phyloP scores from a whole-genome alignment of 1,139 yeast species.

The Taphrina wiesneri region DNA sequence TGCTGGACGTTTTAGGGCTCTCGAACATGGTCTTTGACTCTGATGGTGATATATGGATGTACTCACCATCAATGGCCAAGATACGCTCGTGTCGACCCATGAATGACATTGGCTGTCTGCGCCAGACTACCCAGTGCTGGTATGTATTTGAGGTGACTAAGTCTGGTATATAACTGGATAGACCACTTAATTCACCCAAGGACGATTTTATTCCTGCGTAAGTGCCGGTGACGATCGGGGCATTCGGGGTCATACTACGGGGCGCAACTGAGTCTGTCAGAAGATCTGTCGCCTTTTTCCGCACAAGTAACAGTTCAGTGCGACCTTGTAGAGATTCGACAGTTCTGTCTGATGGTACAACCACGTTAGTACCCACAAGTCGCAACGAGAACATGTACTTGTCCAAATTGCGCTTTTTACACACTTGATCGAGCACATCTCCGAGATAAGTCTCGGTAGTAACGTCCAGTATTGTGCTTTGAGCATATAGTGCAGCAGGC shows the following conservation, averaged over 20 bases:
- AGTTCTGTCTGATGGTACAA: conserved; percentile 37
- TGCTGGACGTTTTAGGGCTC: conserved; percentile 80
- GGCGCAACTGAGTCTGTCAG: conserved; percentile 11
- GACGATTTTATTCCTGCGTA: conserved; percentile 5
- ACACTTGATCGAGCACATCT: conserved; percentile 44
- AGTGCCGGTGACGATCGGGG: conserved; percentile 15
- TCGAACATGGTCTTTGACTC: conserved; percentile 67
- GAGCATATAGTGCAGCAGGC: conserved; percentile 10
- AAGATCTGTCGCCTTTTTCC: conserved; percentile 11
- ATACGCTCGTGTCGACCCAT: conserved; percentile 79
- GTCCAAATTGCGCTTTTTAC: conserved; percentile 46
- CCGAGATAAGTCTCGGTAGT: conserved; percentile 41
- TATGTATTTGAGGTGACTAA: conserved; percentile 41
- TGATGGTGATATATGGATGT: conserved; percentile 83
- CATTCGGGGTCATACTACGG: conserved; percentile 31
- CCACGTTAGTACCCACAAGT: conserved; percentile 43
- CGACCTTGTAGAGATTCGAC: conserved; percentile 37
- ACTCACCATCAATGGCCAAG: conserved; percentile 88
- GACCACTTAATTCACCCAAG: neutral
- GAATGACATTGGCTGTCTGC: conserved; percentile 83
- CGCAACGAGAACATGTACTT: conserved; percentile 46
- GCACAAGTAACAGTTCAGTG: conserved; percentile 36
- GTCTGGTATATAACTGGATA: conserved; percentile 9
- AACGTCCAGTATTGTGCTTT: conserved; percentile 33
- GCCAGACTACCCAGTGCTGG: conserved; percentile 73